Evolutionary conservation across 495 filamentous ascomycete genomes (phyloP).

Genomic region (Xylaria venustula): DNA sequence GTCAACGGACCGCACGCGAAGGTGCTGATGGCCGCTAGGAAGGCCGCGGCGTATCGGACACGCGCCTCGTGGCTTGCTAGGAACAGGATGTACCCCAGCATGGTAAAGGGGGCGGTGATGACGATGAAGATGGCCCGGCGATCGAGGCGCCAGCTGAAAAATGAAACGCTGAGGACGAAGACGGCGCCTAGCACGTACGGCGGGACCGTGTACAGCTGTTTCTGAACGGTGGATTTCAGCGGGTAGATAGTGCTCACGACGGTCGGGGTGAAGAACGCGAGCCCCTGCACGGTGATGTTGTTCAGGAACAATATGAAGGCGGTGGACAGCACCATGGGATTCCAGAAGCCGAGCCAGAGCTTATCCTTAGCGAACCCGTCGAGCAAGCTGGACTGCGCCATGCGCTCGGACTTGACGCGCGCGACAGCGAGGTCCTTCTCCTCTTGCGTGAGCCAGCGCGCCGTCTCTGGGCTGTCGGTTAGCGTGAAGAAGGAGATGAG

Average conservation of each 20-base stretch:
- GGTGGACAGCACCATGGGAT: constrained; percentile 64
- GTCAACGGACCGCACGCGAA: constrained; percentile 67
- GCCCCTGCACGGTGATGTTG: constrained; percentile 73
- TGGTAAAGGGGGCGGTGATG: constrained; percentile 52
- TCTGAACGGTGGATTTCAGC: constrained; percentile 50
- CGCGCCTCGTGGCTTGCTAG: constrained; percentile 51
- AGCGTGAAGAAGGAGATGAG: constrained; percentile 54
- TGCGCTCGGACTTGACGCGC: constrained; percentile 63
- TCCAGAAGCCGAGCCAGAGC: constrained; percentile 58
- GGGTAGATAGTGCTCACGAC: constrained; percentile 70
- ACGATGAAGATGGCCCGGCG: constrained; percentile 64
- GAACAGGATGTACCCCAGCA: constrained; percentile 73
- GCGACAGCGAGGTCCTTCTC: constrained; percentile 54
- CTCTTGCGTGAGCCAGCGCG: constrained; percentile 55
- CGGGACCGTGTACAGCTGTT: constrained; percentile 68
- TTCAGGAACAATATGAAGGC: constrained; percentile 67
- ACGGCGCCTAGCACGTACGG: constrained; percentile 69
- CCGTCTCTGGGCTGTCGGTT: constrained; percentile 60
- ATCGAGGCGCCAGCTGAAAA: constrained; percentile 60
- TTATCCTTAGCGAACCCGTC: constrained; percentile 64
- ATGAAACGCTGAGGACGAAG: constrained; percentile 62
- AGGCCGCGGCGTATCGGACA: constrained; percentile 69
- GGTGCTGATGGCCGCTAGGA: constrained; percentile 64
- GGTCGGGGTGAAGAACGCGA: constrained; percentile 71
- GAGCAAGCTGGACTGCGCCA: constrained; percentile 61